Conservation (phyloP, 805 yeast species). For the Ogataea degrootiae region DNA sequence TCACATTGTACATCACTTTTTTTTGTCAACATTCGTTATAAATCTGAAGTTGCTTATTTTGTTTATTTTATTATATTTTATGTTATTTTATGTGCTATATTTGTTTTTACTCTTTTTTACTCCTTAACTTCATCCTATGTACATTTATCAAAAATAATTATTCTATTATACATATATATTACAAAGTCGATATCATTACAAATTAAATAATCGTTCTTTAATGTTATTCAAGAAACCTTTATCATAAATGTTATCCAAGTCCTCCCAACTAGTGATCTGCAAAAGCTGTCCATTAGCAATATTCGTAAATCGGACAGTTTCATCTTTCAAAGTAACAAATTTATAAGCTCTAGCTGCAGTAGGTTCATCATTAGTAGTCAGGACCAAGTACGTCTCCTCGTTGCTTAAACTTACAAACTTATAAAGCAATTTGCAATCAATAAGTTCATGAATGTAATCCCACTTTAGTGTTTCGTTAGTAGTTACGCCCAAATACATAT, state of each 20-base stretch:
- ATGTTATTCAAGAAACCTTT: constrained; percentile 42
- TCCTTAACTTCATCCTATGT: neutral
- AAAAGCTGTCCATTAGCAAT: constrained; percentile 1
- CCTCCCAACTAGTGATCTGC: constrained; percentile 22
- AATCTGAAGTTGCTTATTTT: neutral
- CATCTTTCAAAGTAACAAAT: constrained; percentile 6
- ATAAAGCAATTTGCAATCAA: constrained; percentile 28
- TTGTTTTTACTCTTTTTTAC: neutral
- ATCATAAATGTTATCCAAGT: constrained; percentile 44
- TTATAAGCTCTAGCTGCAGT: neutral
- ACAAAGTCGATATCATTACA: neutral
- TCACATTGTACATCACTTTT: neutral
- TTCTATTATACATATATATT: neutral
- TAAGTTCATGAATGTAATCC: constrained; percentile 42
- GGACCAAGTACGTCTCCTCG: neutral
- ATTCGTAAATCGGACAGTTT: constrained; percentile 1
- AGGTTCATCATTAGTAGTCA: neutral
- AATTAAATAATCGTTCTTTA: constrained; percentile 29
- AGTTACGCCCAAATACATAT: constrained; percentile 50
- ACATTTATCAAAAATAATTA: constrained; percentile 1
- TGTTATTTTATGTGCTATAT: neutral
- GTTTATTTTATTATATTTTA: neutral
- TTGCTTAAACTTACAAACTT: constrained; percentile 7
- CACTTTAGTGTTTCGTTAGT: constrained; percentile 54
- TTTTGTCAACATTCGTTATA: neutral